Base-by-base conservation (phyloP, 306 rosid genomes). In the Adenanthera pavonina region DNA sequence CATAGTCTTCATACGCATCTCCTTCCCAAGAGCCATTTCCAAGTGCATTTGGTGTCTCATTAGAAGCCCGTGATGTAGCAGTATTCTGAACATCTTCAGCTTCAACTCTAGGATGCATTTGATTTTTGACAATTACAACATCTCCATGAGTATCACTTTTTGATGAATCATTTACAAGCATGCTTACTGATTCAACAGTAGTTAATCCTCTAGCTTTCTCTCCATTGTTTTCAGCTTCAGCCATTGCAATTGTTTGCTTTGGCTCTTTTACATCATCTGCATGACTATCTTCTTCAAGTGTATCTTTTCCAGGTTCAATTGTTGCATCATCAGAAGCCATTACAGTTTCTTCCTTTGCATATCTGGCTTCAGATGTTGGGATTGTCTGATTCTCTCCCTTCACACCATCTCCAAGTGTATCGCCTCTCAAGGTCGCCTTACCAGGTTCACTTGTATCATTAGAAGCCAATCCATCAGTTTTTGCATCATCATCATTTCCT, bases 361-460 rank as follows among this genome's bases (percentile, higher is more conserved):
- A 43, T 20, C 67, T 65, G 61, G 62, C 78, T 69, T 75, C 75
- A 52, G 53, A 81, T 25, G 84, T 78, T 8, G 64, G 65, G 19
- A 79, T 69, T 57, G 51, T 76, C 13, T 56, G 76, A 82, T 88
- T 74, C 69, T 84, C 89, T 52, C 76, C 89, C 44, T 83, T 70
- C 16, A 30, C 81, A 71, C 5, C 20, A 11, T 81, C 89, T 69
- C 48, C 86, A 72, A 19, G 64, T 56, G 57, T 40, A 40, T 80
- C 51, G 54, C 82, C 81, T 44, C 48, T 84, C 49, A 61, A 86
- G 34, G 53, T 66, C 7, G 70, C 73, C 46, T 87, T 82, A 74
- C 68, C 77, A 75, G 51, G 66, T 44, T 84, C 76, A 76, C 16
- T 73, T 15, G 73, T 54, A 43, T 76, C 59, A 44, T 30, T 33